Evolutionary conservation across 2,329 filamentous ascomycete species (phyloP), one percentile per base, ranked within the genome.

Genomic region (Graphiopsis chlorocephala): DNA sequence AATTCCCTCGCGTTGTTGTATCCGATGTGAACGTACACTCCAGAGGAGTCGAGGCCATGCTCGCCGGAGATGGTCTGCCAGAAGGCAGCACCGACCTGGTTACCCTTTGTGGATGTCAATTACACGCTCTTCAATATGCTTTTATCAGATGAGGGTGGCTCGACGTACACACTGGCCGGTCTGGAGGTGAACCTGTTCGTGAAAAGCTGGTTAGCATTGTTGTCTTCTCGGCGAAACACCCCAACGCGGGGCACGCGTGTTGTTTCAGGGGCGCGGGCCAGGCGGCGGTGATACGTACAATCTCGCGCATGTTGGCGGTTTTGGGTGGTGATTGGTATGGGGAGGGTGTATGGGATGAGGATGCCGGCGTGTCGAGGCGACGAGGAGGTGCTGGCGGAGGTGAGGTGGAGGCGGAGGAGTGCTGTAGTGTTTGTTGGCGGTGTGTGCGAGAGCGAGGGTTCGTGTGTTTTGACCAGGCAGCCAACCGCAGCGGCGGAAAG

Each of bases 31-130:
- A 89, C 91, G 81, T 89, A 94, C 90, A 97, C 90, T 84, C 94
- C 94, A 82, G 92, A 92, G 84, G 91, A 92, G 84, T 99, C 95
- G 79, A 99, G 93, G 78, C 95, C 95, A 82, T 99, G 95, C 87
- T 86, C 84, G 76, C 84, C 83, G 69, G 83, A 85, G 76, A 86
- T 85, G 72, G 77, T 83, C 78, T 85, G 83, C 82, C 95, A 99
- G 88, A 99, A 99, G 84, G 95, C 95, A 86, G 95, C 95, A 94
- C 95, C 95, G 76, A 98, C 97, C 92, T 99, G 95, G 91, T 99
- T 99, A 88, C 95, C 95, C 94, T 97, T 67, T 56, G 53, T 35
- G 33, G 59, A 64, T 69, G 72, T 75, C 64, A 72, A 67, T 73
- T 64, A 67, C 66, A 62, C 48, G 67, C 59, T 38, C 47, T 52